Evolutionary conservation across 768 basidiomycete genomes (phyloP).

Genomic region (Xerocomellus amylosporus): DNA sequence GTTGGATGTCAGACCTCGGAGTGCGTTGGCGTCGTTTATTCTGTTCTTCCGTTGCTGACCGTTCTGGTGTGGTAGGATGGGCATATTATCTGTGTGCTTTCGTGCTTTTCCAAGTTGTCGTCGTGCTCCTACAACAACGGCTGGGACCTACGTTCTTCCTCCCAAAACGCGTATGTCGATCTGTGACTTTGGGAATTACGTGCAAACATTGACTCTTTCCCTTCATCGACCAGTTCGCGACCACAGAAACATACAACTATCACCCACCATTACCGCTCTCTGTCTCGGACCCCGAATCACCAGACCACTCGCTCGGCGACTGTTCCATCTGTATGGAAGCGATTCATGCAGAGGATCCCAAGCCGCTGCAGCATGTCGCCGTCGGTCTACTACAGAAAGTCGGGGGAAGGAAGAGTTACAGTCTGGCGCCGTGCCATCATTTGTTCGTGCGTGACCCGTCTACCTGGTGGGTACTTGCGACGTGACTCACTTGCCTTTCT

Average conservation of each 20-base stretch:
- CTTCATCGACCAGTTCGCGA: conserved; percentile 46
- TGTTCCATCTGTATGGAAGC: conserved; percentile 94
- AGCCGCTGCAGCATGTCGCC: conserved; percentile 35
- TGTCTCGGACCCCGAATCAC: conserved; percentile 67
- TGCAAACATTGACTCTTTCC: background rate
- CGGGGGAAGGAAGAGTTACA: conserved; percentile 61
- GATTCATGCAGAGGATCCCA: conserved; percentile 53
- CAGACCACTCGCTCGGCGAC: conserved; percentile 75
- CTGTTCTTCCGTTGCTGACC: background rate
- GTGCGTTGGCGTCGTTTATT: conserved; percentile 41
- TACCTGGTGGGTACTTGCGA: background rate
- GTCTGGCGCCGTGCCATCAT: conserved; percentile 87
- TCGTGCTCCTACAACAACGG: conserved; percentile 69
- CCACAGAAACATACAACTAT: conserved; percentile 72
- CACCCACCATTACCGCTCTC: conserved; percentile 67
- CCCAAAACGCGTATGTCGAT: conserved; percentile 53
- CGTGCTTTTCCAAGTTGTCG: conserved; percentile 56
- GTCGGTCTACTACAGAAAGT: conserved; percentile 39
- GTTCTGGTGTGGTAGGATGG: conserved; percentile 49
- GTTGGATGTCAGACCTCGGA: conserved; percentile 70
- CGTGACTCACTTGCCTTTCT: background rate
- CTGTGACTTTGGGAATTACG: background rate
- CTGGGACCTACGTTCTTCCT: conserved; percentile 86
- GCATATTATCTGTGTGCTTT: conserved; percentile 56
- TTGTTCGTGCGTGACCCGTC: conserved; percentile 59